These are phyloP conservation scores for Fonsecaea multimorphosa DNA, from an alignment of 2,329 filamentous ascomycete genomes.

Conservation along the genomic window DNA sequence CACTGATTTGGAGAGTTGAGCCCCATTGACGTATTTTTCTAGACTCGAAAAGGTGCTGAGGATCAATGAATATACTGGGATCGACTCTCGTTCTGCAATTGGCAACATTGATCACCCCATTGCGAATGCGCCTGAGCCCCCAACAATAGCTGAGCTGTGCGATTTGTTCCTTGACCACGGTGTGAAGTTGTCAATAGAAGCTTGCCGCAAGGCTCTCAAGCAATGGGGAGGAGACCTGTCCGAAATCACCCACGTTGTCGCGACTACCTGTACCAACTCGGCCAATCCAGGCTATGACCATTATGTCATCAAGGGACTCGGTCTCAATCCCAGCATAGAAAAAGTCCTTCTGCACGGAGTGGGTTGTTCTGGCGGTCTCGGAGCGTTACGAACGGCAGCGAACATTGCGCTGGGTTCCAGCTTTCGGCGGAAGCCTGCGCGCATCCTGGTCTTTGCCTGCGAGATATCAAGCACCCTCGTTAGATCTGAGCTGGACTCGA, in stretches of 20 bases:
- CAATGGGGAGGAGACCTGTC: conserved; percentile 42
- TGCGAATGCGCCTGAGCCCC: conserved; percentile 58
- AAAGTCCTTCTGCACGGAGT: conserved; percentile 71
- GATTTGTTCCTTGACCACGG: conserved; percentile 42
- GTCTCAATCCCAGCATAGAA: conserved; percentile 64
- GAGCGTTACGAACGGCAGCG: conserved; percentile 67
- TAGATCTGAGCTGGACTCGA: conserved; percentile 69
- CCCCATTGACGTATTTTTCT: conserved; percentile 10
- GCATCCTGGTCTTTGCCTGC: conserved; percentile 67
- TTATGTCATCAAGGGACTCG: conserved; percentile 65
- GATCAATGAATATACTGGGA: conserved; percentile 70
- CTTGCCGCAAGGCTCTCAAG: conserved; percentile 42
- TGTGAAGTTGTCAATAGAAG: conserved; percentile 43
- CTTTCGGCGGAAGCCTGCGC: conserved; percentile 64
- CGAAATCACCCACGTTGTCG: conserved; percentile 68
- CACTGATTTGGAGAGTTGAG: not conserved
- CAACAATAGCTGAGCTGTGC: conserved; percentile 41
- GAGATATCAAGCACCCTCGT: conserved; percentile 58
- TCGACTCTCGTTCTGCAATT: conserved; percentile 67
- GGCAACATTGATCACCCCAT: conserved; percentile 66
- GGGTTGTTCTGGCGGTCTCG: conserved; percentile 69
- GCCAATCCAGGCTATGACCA: conserved; percentile 73
- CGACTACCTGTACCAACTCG: conserved; percentile 72
- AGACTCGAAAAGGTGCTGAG: conserved; percentile 68
- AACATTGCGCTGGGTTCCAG: conserved; percentile 69